These are phyloP conservation scores for Inosperma sp. DNA, from an alignment of 768 basidiomycete species.

Conservation along the genomic window DNA sequence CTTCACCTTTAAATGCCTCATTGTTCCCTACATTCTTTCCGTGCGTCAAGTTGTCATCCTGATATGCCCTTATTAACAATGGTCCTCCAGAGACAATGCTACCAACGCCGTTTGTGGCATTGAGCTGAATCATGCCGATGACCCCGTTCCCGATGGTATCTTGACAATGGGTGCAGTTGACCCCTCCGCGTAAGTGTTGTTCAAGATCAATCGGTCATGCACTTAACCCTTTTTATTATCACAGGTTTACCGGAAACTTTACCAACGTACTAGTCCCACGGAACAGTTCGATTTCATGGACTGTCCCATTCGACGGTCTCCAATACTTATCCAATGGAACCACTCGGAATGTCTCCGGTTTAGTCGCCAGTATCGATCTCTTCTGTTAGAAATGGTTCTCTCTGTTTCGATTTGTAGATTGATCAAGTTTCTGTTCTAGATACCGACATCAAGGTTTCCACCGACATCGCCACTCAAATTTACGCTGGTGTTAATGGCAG, in stretches of 20 bases:
- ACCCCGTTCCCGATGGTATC: constrained; percentile 5
- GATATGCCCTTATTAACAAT: background rate
- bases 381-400: background rate
- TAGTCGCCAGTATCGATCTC: constrained; percentile 1
- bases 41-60: constrained; percentile 3
- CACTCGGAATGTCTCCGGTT: background rate
- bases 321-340: background rate
- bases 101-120: constrained; percentile 6
- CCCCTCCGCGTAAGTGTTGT: background rate
- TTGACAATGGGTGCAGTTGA: background rate
- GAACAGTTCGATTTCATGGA: background rate
- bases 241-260: constrained; percentile 1
- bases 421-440: no score
- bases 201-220: background rate
- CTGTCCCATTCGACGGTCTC: background rate
- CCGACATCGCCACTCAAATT: background rate
- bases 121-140: constrained; percentile 6
- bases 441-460: background rate
- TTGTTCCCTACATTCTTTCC: constrained; percentile 5
- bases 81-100: background rate
- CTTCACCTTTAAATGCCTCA: constrained; percentile 5
- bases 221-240: background rate
- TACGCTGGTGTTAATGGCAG: background rate
- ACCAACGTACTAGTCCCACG: background rate
- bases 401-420: no score